Percentiles rank a stretch among this genome's conserved stretches.
Conservation (phyloP, 768 basidiomycete genomes). For the Amanita inopinata region DNA sequence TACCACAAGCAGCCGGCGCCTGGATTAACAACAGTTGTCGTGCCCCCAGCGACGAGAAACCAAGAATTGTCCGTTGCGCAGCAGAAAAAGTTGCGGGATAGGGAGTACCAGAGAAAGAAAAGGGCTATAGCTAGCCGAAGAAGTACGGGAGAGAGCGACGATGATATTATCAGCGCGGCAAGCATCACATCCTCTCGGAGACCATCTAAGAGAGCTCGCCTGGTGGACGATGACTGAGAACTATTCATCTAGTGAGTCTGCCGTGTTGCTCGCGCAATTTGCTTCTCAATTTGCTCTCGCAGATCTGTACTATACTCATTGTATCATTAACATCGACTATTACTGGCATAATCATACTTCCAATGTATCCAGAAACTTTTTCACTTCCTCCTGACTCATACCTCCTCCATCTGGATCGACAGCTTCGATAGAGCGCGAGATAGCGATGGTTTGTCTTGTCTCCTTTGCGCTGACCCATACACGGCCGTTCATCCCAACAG, state of each 20-base stretch:
- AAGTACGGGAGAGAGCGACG: slow-evolving; percentile 68
- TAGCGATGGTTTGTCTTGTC: slow-evolving; percentile 61
- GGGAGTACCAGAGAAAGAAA: slow-evolving; percentile 74
- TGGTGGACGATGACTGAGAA: slow-evolving; percentile 55
- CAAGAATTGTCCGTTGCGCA: slow-evolving; percentile 65
- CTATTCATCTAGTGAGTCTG: neutral
- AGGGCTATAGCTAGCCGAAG: slow-evolving; percentile 54
- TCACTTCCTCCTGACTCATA: slow-evolving; percentile 43
- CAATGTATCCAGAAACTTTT: slow-evolving; percentile 40
- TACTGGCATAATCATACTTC: slow-evolving; percentile 33
- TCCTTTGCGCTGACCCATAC: slow-evolving; percentile 83
- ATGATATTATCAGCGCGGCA: slow-evolving; percentile 43
- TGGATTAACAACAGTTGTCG: slow-evolving; percentile 66
- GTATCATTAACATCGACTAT: slow-evolving; percentile 1
- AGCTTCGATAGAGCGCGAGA: slow-evolving; percentile 71
- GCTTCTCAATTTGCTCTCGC: too few species aligned
- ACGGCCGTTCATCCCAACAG: slow-evolving; percentile 86
- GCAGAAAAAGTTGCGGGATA: slow-evolving; percentile 68
- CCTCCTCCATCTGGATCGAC: slow-evolving; percentile 68
- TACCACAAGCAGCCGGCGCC: slow-evolving; percentile 57
- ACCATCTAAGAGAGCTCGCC: slow-evolving; percentile 57
- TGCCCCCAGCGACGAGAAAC: slow-evolving; percentile 60
- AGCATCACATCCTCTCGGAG: slow-evolving; percentile 45
- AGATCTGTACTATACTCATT: slow-evolving; percentile 1
- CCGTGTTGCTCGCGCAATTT: neutral